Evolutionary conservation across 768 basidiomycete species (phyloP).

Genomic region (Mycena alexandri): DNA sequence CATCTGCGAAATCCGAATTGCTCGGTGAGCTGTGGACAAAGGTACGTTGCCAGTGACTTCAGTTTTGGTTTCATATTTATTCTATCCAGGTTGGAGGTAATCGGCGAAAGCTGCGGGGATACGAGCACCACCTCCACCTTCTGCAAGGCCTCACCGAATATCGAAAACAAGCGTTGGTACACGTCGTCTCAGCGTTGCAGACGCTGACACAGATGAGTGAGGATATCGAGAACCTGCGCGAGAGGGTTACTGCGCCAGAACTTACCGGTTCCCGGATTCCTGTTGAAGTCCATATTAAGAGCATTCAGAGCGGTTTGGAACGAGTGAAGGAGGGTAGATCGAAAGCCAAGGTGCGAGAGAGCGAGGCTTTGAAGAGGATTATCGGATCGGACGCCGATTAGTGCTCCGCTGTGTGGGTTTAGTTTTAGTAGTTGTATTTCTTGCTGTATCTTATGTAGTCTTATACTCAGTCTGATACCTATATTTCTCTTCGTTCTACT

Average conservation of each 20-base stretch:
- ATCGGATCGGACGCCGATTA: conserved; percentile 16
- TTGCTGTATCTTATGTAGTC: no score
- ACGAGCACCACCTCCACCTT: conserved; percentile 64
- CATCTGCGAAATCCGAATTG: conserved; percentile 62
- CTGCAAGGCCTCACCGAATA: conserved; percentile 69
- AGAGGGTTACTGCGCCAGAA: conserved; percentile 77
- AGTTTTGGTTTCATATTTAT: no score
- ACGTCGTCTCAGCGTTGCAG: conserved; percentile 76
- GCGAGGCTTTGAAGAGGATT: conserved; percentile 32
- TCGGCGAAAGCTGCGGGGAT: conserved; percentile 58
- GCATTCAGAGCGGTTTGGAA: conserved; percentile 73
- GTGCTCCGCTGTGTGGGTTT: no score
- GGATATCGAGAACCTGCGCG: conserved; percentile 83
- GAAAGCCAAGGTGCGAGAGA: conserved; percentile 61
- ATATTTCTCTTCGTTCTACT: no score
- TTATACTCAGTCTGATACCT: no score
- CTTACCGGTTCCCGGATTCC: conserved; percentile 71
- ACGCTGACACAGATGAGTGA: conserved; percentile 73
- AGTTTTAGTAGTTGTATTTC: no score
- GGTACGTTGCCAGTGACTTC: no score
- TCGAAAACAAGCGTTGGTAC: conserved; percentile 70
- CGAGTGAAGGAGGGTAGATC: conserved; percentile 70
- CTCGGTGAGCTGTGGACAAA: conserved; percentile 78
- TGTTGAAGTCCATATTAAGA: conserved; percentile 81
- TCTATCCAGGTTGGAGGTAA: conserved; percentile 67